Percentiles rank a stretch among this genome's conserved stretches.
Conservation (phyloP, 352 stramenopile genomes). For the Phytophthora pseudosyringae region DNA sequence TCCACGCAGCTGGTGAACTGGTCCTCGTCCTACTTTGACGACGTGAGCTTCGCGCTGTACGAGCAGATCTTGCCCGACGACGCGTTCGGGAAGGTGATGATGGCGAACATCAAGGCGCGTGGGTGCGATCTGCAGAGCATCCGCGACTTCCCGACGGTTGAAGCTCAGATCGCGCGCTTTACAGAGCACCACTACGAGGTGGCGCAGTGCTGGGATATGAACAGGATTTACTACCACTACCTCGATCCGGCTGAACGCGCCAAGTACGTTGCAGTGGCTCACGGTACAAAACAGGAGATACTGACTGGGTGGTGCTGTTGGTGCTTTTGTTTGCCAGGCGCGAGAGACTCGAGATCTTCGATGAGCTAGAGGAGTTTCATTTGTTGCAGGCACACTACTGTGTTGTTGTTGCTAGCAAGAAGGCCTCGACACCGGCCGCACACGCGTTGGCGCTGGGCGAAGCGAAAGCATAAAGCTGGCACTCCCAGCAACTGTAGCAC, state of each 20-base stretch:
- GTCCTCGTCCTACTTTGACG: slow-evolving; percentile 67
- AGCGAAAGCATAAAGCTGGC: slow-evolving; percentile 20
- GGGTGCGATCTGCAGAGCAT: slow-evolving; percentile 91
- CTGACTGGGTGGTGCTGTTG: slow-evolving; percentile 2
- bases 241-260: slow-evolving; percentile 67
- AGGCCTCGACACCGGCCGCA: slow-evolving; percentile 32
- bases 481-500: background rate
- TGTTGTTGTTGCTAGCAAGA: slow-evolving; percentile 81
- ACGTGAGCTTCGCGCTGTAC: slow-evolving; percentile 87
- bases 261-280: slow-evolving; percentile 50
- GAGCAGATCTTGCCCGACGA: slow-evolving; percentile 93
- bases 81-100: slow-evolving; percentile 91
- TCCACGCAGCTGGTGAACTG: slow-evolving; percentile 79
- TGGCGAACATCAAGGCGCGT: slow-evolving; percentile 90
- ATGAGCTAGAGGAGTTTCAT: slow-evolving; percentile 94
- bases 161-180: slow-evolving; percentile 82
- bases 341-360: slow-evolving; percentile 91
- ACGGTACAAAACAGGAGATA: background rate
- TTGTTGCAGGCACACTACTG: slow-evolving; percentile 93
- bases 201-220: slow-evolving; percentile 90
- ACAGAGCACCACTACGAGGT: slow-evolving; percentile 66
- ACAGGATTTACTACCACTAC: slow-evolving; percentile 93
- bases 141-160: slow-evolving; percentile 72
- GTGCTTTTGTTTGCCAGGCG: slow-evolving; percentile 42
- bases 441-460: slow-evolving; percentile 40